phyloP scores from a whole-genome alignment of 2,329 filamentous ascomycete genomes.

The Hymenoscyphus albidus region DNA sequence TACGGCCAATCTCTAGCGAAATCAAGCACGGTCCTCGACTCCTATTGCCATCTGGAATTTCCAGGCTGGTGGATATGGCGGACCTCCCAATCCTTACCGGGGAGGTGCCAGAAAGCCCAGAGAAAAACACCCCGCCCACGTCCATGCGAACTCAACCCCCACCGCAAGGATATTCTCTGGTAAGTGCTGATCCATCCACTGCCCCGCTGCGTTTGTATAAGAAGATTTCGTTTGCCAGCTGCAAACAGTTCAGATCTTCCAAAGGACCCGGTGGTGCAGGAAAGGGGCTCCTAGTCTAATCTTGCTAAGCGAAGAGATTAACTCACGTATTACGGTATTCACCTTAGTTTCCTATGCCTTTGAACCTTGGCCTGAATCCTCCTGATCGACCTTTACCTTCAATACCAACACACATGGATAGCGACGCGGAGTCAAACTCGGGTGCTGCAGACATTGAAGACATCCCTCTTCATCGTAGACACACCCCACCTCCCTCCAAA shows the following conservation, averaged over 20 bases:
- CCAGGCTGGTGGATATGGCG: not conserved
- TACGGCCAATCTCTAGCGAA: not conserved
- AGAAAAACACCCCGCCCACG: slow-evolving; percentile 7
- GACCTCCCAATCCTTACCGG: not conserved
- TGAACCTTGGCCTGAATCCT: slow-evolving; percentile 13
- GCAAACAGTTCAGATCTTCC: not conserved
- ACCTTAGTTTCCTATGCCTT: slow-evolving; percentile 20
- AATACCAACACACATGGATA: slow-evolving; percentile 16
- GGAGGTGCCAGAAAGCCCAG: slow-evolving; percentile 1
- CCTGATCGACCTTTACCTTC: slow-evolving; percentile 19
- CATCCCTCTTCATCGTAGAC: slow-evolving; percentile 25
- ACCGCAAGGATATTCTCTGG: slow-evolving; percentile 18
- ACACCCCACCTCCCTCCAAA: not conserved
- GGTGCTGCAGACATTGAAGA: slow-evolving; percentile 26
- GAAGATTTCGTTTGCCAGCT: slow-evolving; percentile 1
- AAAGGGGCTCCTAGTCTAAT: not conserved
- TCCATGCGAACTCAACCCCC: not conserved
- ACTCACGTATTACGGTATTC: slow-evolving; percentile 9
- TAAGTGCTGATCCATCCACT: slow-evolving; percentile 8
- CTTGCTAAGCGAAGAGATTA: slow-evolving; percentile 6
- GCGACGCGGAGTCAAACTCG: slow-evolving; percentile 19
- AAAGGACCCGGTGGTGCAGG: slow-evolving; percentile 3
- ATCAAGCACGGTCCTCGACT: not conserved
- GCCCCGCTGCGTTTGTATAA: slow-evolving; percentile 8
- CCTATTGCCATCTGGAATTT: not conserved